Evolutionary conservation across 2,329 filamentous ascomycete genomes (phyloP), one percentile per base, ranked within the genome.

Genomic region (Aspergillus thermomutatus): DNA sequence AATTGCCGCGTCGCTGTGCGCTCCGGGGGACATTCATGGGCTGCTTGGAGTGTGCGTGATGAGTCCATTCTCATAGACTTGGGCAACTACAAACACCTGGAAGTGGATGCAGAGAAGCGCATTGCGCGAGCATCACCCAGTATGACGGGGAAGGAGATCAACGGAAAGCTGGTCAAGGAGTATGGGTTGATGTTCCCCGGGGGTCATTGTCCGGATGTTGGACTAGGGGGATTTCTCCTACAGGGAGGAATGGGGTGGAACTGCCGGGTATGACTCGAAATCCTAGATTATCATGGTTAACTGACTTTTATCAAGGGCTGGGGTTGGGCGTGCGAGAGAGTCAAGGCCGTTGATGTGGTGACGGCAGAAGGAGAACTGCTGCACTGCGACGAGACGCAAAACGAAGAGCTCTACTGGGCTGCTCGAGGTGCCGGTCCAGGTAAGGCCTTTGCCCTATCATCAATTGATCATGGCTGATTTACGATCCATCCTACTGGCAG

Each of bases 281-380:
- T 34, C 11, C 6, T 11, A 11, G 6, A 6, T 11, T 34, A 34
- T 34, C 11, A 34, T 34, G 31, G 11, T 34, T 34, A 34, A 34
- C 31, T 34, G 31, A 34, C 31, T 34, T 34, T 34, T 5, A 34
- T 14, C 46, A 21, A 59, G 58, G 55, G 47, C 7, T 54, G 53
- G 53, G 81, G 81, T 1, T 82, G 79, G 77, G 79, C 80, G 2
- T 83, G 80, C 53, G 75, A 82, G 34, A 11, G 51, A 9, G 66
- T 82, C 8, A 54, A 73, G 4, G 77, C 69, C 11, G 58, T 82
- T 14, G 78, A 81, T 56, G 76, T 79, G 2, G 78, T 82, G 5
- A 78, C 77, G 1, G 77, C 78, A 1, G 67, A 75, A 5, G 79
- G 71, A 1, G 63, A 50, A 41, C 23, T 54, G 9, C 5, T 71